Percentiles rank a stretch among this genome's conserved stretches.
phyloP scores from a whole-genome alignment of 2,329 filamentous ascomycete genomes.

The Phyllosticta citribraziliensis region DNA sequence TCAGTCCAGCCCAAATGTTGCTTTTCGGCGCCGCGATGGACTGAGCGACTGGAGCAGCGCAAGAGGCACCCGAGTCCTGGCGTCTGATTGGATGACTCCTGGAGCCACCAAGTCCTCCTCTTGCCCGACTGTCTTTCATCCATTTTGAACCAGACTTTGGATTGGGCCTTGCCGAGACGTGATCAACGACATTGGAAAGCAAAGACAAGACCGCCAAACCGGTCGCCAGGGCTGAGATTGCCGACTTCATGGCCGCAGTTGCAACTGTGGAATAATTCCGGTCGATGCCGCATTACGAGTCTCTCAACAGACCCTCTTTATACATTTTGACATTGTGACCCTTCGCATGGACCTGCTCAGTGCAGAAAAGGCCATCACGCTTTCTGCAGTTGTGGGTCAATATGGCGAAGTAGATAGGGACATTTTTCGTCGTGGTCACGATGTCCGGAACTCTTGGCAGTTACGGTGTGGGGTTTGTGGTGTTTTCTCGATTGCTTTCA shows the following conservation, averaged over 20 bases:
- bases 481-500: background rate
- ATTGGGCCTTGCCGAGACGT: background rate
- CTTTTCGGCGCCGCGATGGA: constrained; percentile 27
- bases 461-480: background rate
- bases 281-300: background rate
- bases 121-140: background rate
- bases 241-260: background rate
- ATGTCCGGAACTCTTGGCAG: background rate
- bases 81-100: background rate
- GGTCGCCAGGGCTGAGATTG: background rate
- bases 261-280: background rate
- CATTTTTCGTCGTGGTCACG: background rate
- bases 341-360: background rate
- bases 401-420: background rate
- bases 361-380: background rate
- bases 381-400: background rate
- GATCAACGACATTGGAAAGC: background rate
- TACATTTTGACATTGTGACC: background rate
- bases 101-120: background rate
- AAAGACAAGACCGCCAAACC: background rate
- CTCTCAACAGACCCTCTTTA: background rate
- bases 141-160: background rate
- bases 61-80: background rate
- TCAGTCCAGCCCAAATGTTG: constrained; percentile 34
- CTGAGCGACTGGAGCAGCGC: background rate